Conservation (phyloP, 208 protist species). For the Naegleria lovaniensis region DNA sequence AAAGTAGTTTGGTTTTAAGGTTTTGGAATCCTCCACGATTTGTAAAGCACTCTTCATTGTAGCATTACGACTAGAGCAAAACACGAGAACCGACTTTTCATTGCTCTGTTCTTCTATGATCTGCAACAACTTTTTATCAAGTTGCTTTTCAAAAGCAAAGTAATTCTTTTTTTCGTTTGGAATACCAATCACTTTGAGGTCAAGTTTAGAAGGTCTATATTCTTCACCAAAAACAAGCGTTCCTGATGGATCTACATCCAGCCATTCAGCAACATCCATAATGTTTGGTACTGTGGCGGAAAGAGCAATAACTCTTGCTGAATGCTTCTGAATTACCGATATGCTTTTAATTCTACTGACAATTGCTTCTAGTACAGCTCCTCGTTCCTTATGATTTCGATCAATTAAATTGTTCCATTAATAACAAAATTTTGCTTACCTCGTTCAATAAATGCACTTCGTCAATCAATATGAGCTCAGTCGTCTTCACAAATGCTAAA, state of each 20-base stretch:
- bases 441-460: slow-evolving; percentile 84
- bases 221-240: slow-evolving; percentile 58
- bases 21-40: slow-evolving; percentile 47
- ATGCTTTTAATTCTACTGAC: slow-evolving; percentile 79
- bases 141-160: slow-evolving; percentile 76
- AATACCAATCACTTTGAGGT: slow-evolving; percentile 61
- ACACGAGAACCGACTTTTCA: slow-evolving; percentile 70
- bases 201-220: slow-evolving; percentile 70
- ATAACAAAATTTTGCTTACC: slow-evolving; percentile 31
- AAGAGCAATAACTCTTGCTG: slow-evolving; percentile 69
- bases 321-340: slow-evolving; percentile 34
- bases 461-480: slow-evolving; percentile 73
- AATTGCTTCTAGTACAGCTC: slow-evolving; percentile 77
- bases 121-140: slow-evolving; percentile 72
- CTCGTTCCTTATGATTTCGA: slow-evolving; percentile 40
- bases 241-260: slow-evolving; percentile 52
- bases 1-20: slow-evolving; percentile 31
- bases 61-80: slow-evolving; percentile 73
- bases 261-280: slow-evolving; percentile 74
- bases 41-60: slow-evolving; percentile 57
- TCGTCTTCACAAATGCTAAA: slow-evolving; percentile 70
- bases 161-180: slow-evolving; percentile 60
- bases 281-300: slow-evolving; percentile 84
- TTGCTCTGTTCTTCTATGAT: slow-evolving; percentile 64
- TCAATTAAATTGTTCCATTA: not conserved